Conservation (phyloP, 2,329 filamentous ascomycete genomes). For the Chaetomiaceae sp. region DNA sequence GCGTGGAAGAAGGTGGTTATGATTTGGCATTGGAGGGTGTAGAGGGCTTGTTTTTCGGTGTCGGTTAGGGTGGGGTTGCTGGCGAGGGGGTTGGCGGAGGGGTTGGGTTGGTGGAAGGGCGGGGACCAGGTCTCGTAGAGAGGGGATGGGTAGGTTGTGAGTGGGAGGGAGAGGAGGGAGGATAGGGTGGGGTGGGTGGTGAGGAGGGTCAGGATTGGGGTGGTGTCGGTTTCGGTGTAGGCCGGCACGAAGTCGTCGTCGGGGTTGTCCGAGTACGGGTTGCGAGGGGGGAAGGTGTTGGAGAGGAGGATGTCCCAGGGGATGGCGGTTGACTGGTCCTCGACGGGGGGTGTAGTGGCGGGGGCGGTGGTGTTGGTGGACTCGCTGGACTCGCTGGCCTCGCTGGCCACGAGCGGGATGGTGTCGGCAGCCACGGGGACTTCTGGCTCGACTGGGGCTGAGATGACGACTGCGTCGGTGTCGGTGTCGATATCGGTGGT, state of each 20-base stretch:
- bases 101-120: background rate
- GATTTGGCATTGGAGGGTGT: conserved; percentile 24
- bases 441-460: too few species aligned
- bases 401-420: too few species aligned
- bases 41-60: background rate
- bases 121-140: background rate
- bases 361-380: background rate
- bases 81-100: background rate
- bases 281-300: background rate
- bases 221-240: conserved; percentile 18
- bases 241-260: conserved; percentile 14
- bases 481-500: too few species aligned
- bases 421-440: too few species aligned
- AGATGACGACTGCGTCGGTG: too few species aligned
- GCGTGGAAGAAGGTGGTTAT: conserved; percentile 30
- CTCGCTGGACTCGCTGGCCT: too few species aligned
- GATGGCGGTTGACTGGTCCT: too few species aligned
- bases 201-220: conserved; percentile 8
- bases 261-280: background rate
- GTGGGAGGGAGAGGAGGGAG: conserved; percentile 19
- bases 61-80: background rate
- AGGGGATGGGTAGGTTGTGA: conserved; percentile 17
- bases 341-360: background rate
- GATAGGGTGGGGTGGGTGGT: conserved; percentile 9
- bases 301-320: background rate